Conservation (phyloP, 371 early-diverging fungal genomes). For the Mucor racemosus region DNA sequence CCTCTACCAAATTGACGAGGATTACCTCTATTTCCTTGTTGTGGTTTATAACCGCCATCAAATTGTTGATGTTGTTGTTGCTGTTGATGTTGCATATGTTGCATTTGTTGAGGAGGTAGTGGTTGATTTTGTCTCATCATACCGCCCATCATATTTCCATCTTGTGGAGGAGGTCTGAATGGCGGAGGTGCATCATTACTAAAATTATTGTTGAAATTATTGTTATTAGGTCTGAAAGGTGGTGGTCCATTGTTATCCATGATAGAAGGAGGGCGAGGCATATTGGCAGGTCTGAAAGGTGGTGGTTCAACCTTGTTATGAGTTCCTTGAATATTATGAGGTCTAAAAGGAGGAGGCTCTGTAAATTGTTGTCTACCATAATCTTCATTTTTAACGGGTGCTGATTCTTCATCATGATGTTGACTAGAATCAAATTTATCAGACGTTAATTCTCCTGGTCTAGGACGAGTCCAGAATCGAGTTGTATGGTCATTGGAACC, state of each 20-base stretch:
- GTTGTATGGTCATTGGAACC: constrained; percentile 98
- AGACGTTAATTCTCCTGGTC: constrained; percentile 85
- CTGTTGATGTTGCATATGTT: constrained; percentile 14
- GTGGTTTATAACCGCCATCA: constrained; percentile 17
- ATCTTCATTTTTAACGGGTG: constrained; percentile 34
- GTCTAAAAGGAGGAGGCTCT: constrained; percentile 55
- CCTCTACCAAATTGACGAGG: constrained; percentile 15
- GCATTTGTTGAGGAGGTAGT: background rate
- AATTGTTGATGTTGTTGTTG: constrained; percentile 8
- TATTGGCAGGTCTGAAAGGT: constrained; percentile 40
- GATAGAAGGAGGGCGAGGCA: constrained; percentile 2
- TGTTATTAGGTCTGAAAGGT: constrained; percentile 32
- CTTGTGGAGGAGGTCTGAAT: constrained; percentile 26
- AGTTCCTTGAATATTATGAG: constrained; percentile 28
- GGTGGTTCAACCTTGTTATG: constrained; percentile 47
- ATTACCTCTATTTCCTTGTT: background rate
- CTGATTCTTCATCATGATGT: constrained; percentile 56
- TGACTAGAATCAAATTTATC: constrained; percentile 67
- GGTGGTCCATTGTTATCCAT: constrained; percentile 34
- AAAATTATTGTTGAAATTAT: background rate
- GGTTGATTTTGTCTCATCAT: constrained; percentile 16
- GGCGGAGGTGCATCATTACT: constrained; percentile 24
- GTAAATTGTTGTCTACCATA: constrained; percentile 39
- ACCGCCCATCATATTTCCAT: constrained; percentile 19
- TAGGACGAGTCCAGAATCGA: constrained; percentile 97